Evolutionary conservation across 768 basidiomycete species (phyloP).

Genomic region (Pulveroboletus ravenelii): DNA sequence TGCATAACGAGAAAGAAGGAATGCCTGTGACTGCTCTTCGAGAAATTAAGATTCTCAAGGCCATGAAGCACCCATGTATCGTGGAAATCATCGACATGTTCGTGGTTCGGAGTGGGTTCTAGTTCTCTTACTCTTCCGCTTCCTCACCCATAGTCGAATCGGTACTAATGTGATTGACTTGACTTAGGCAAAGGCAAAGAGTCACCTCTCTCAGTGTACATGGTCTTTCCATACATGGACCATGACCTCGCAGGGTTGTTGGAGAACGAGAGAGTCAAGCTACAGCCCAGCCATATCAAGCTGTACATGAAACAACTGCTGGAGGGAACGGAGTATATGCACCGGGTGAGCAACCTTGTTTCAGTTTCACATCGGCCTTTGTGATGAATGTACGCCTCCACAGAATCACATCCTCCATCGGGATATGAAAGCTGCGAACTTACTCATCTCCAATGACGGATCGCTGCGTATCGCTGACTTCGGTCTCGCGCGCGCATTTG

Average conservation of each 20-base stretch:
- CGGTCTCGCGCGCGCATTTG: conserved; percentile 84
- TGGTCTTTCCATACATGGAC: conserved; percentile 99
- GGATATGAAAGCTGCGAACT: conserved; percentile 98
- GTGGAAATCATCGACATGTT: conserved; percentile 93
- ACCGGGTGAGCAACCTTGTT: conserved; percentile 56
- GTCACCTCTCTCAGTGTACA: conserved; percentile 77
- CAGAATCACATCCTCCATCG: conserved; percentile 97
- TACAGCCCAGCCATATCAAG: conserved; percentile 85
- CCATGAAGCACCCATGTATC: conserved; percentile 78
- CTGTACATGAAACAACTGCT: conserved; percentile 93
- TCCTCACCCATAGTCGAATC: not conserved
- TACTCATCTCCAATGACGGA: conserved; percentile 87
- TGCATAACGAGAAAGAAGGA: conserved; percentile 96
- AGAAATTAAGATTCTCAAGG: conserved; percentile 95
- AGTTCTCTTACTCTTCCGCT: not conserved
- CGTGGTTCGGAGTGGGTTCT: conserved; percentile 64
- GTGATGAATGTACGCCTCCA: conserved; percentile 7
- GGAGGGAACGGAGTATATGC: conserved; percentile 96
- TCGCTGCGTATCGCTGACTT: conserved; percentile 90
- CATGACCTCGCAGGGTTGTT: conserved; percentile 94
- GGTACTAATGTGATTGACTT: conserved; percentile 2
- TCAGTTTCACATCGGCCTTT: not conserved
- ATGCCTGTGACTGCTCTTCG: conserved; percentile 95
- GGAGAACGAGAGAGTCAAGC: conserved; percentile 84
- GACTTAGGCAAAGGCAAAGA: conserved; percentile 50